Conservation (phyloP, 148 eudicot species). For the Arctostaphylos glauca region DNA sequence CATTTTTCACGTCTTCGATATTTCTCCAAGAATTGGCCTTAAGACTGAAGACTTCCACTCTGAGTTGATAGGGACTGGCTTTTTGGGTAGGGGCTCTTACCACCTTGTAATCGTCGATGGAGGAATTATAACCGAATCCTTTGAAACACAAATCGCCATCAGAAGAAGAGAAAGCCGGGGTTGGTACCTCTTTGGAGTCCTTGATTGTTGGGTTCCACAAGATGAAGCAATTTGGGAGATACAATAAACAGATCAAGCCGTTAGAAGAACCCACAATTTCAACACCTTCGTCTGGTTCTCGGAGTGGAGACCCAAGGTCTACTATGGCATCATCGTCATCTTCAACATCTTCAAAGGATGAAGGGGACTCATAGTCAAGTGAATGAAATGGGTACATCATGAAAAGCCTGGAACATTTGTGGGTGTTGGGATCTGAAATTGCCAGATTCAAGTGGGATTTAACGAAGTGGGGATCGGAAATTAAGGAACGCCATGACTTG, state of each 20-base stretch:
- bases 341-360: background rate
- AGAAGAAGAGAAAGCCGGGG: background rate
- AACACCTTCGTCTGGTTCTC: background rate
- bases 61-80: background rate
- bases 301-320: background rate
- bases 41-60: background rate
- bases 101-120: slow-evolving; percentile 2
- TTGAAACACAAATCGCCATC: background rate
- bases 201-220: slow-evolving; percentile 17
- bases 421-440: background rate
- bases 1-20: background rate
- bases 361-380: slow-evolving; percentile 7
- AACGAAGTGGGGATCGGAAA: background rate
- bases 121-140: slow-evolving; percentile 14
- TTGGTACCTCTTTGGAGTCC: slow-evolving; percentile 1
- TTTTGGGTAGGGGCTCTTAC: background rate
- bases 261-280: slow-evolving; percentile 13
- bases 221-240: background rate
- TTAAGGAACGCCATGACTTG: background rate
- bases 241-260: slow-evolving; percentile 15
- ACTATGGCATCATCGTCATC: background rate
- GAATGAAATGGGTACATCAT: background rate
- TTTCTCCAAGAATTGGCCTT: slow-evolving; percentile 12
- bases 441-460: slow-evolving; percentile 1
- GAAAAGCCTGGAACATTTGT: background rate